Evolutionary conservation across 1,139 yeast species (phyloP).

Genomic region (Yamadazyma taylorii): DNA sequence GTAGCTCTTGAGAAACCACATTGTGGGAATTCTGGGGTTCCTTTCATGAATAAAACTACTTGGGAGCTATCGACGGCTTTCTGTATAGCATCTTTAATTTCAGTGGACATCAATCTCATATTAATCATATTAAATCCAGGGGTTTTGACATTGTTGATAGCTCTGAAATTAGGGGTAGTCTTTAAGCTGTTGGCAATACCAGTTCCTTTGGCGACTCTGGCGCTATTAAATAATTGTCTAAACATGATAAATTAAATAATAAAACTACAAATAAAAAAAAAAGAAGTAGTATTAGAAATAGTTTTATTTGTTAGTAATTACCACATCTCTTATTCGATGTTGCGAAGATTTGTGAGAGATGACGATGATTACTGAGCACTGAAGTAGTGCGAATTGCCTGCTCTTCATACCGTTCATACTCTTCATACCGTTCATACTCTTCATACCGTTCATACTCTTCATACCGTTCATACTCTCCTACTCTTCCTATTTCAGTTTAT

Average conservation of each 20-base stretch:
- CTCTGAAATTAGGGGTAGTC: no score
- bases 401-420: no score
- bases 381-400: no score
- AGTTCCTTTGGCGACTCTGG: neutral
- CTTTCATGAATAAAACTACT: conserved; percentile 93
- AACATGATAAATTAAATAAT: neutral
- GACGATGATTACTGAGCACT: no score
- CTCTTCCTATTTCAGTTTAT: no score
- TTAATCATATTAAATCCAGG: conserved; percentile 19
- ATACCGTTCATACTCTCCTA: no score
- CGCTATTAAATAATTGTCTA: neutral
- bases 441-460: no score
- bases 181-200: neutral
- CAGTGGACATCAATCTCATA: conserved; percentile 66
- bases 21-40: conserved; percentile 97
- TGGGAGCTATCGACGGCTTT: conserved; percentile 85
- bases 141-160: neutral
- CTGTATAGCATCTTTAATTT: conserved; percentile 79
- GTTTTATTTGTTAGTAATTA: no score
- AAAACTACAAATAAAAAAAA: neutral
- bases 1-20: conserved; percentile 98
- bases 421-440: no score
- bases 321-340: no score
- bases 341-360: no score
- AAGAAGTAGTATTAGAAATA: neutral